These are phyloP conservation scores for Aspergillus kassunensis DNA, from an alignment of 495 filamentous ascomycete species.

Conservation along the genomic window DNA sequence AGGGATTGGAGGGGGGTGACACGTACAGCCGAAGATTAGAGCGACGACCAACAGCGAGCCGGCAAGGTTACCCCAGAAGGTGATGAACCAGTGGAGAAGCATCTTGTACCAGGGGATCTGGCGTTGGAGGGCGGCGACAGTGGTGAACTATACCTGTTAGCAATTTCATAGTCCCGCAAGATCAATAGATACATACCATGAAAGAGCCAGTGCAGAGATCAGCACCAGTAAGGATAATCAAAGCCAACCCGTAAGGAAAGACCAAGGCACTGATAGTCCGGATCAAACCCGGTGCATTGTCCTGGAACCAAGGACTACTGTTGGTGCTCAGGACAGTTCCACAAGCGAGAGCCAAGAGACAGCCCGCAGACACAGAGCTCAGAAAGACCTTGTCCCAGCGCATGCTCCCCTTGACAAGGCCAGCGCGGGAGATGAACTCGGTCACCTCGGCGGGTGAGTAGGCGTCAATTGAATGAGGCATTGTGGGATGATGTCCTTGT, in stretches of 20 bases:
- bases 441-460: slow-evolving; percentile 45
- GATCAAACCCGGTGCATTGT: slow-evolving; percentile 58
- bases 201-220: slow-evolving; percentile 59
- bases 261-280: slow-evolving; percentile 51
- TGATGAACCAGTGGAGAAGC: slow-evolving; percentile 52
- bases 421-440: slow-evolving; percentile 42
- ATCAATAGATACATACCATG: slow-evolving; percentile 38
- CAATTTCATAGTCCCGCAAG: neutral
- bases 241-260: slow-evolving; percentile 56
- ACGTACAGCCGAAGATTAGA: slow-evolving; percentile 56
- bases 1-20: neutral
- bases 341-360: slow-evolving; percentile 50
- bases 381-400: slow-evolving; percentile 51
- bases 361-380: slow-evolving; percentile 51
- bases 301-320: slow-evolving; percentile 55
- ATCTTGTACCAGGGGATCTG: slow-evolving; percentile 47
- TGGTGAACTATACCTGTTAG: slow-evolving; percentile 42
- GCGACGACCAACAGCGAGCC: slow-evolving; percentile 57
- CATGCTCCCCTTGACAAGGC: slow-evolving; percentile 49
- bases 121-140: slow-evolving; percentile 50
- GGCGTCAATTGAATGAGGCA: slow-evolving; percentile 28
- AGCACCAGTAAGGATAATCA: slow-evolving; percentile 57
- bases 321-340: slow-evolving; percentile 50
- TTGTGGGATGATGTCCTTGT: neutral
- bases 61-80: slow-evolving; percentile 57